These are phyloP conservation scores for Nicotiana rustica DNA, from an alignment of 305 asterid genomes.

Conservation along the genomic window DNA sequence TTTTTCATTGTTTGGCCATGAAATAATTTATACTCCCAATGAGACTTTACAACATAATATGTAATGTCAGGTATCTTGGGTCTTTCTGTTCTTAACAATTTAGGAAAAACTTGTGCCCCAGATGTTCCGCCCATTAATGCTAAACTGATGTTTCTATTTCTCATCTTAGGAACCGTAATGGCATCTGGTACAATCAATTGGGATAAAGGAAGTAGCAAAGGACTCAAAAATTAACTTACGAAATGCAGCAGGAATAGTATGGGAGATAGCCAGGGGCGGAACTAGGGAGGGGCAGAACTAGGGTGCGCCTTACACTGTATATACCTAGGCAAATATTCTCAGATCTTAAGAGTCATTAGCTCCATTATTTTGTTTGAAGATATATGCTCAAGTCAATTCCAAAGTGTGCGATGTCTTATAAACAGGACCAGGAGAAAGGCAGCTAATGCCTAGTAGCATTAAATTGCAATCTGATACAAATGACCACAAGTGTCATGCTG, in stretches of 20 bases:
- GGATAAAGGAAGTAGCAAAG: slow-evolving; percentile 5
- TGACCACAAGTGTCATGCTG: not conserved
- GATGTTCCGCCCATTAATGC: not conserved
- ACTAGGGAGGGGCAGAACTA: too few relatives aligned
- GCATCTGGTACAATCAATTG: slow-evolving; percentile 23
- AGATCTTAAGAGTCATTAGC: not conserved
- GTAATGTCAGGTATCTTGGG: not conserved
- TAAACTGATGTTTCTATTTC: not conserved
- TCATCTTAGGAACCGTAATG: slow-evolving; percentile 12
- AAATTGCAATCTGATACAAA: not conserved
- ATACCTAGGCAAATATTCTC: not conserved
- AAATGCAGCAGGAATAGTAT: not conserved
- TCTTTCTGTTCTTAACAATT: slow-evolving; percentile 12
- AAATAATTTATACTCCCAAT: not conserved
- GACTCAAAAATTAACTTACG: not conserved
- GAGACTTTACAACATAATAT: slow-evolving; percentile 4
- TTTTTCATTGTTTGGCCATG: slow-evolving; percentile 18
- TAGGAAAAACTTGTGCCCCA: not conserved
- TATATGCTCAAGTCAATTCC: not conserved
- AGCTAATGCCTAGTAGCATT: not conserved
- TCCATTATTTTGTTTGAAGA: not conserved
- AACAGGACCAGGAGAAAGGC: not conserved
- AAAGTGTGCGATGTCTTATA: not conserved
- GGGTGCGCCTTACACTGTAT: too few relatives aligned
- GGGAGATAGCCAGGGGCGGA: not conserved